Percentiles rank a stretch among this genome's conserved stretches.
These are phyloP conservation scores for Fusarium newnesense DNA, from an alignment of 2,329 filamentous ascomycete genomes.

Conservation along the genomic window DNA sequence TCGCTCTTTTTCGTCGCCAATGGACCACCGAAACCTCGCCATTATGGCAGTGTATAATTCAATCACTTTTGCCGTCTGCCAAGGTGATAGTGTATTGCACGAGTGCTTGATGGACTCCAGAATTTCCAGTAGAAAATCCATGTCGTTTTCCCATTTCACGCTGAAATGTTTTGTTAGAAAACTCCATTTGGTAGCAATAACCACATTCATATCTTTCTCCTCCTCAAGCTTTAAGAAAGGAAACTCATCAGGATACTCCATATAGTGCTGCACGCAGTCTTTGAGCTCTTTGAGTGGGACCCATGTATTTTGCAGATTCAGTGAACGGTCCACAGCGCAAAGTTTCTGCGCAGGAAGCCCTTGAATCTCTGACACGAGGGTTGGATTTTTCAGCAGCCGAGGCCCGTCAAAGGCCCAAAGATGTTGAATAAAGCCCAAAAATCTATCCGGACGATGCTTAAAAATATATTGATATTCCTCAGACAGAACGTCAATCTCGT, in stretches of 20 bases:
- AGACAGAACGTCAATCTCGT: not conserved
- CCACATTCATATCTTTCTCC: not conserved
- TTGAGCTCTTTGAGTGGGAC: not conserved
- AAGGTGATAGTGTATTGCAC: not conserved
- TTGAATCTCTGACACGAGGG: constrained; percentile 5
- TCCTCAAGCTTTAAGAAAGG: not conserved
- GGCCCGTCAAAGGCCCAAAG: not conserved
- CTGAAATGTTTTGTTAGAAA: not conserved
- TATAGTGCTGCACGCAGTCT: not conserved
- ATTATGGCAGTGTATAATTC: not conserved
- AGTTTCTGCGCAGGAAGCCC: not conserved
- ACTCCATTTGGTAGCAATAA: not conserved
- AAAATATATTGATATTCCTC: not conserved
- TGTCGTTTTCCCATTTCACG: not conserved
- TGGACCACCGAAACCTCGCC: not conserved
- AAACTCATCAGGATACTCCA: not conserved
- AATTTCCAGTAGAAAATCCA: not conserved
- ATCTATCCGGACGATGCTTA: not conserved
- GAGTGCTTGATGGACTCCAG: not conserved
- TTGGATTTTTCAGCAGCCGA: not conserved
- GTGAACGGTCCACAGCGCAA: not conserved
- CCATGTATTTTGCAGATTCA: not conserved
- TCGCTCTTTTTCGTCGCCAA: not conserved
- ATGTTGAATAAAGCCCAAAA: not conserved
- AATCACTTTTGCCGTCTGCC: not conserved